Conservation (phyloP, 257 asterid genomes). For the Lavandula angustifolia region DNA sequence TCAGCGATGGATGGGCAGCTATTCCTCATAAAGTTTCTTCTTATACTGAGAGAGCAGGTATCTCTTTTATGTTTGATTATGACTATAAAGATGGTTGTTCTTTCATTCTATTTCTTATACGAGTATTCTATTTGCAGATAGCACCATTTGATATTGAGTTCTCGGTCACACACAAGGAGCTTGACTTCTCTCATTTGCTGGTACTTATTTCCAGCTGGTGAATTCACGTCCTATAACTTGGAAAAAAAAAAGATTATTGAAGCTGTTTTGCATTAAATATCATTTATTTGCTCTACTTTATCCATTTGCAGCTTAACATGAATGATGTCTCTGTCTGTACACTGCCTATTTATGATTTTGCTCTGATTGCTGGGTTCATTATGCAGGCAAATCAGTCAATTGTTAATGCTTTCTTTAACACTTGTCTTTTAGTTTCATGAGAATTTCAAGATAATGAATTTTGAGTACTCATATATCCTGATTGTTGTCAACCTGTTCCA, state of each 20-base stretch:
- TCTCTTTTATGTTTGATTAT: conserved; percentile 28
- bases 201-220: conserved; percentile 46
- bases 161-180: conserved; percentile 98
- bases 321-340: conserved; percentile 10
- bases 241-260: too few relatives aligned
- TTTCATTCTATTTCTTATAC: conserved; percentile 36
- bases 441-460: conserved; percentile 7
- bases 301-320: conserved; percentile 13
- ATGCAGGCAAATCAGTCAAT: conserved; percentile 5
- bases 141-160: conserved; percentile 98
- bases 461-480: neutral
- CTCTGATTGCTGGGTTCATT: conserved; percentile 13
- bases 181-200: conserved; percentile 98
- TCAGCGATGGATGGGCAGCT: conserved; percentile 91
- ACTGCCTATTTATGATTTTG: conserved; percentile 20
- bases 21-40: conserved; percentile 91
- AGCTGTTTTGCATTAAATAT: too few relatives aligned
- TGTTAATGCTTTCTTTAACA: conserved; percentile 4
- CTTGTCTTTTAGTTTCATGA: conserved; percentile 9
- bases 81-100: conserved; percentile 1
- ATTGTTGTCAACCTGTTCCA: conserved; percentile 16
- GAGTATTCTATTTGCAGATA: conserved; percentile 60
- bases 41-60: conserved; percentile 96
- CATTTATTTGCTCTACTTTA: conserved; percentile 7
- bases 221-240: neutral